These are phyloP conservation scores for Sabuloglossum arenarium DNA, from an alignment of 495 filamentous ascomycete genomes.

Conservation along the genomic window DNA sequence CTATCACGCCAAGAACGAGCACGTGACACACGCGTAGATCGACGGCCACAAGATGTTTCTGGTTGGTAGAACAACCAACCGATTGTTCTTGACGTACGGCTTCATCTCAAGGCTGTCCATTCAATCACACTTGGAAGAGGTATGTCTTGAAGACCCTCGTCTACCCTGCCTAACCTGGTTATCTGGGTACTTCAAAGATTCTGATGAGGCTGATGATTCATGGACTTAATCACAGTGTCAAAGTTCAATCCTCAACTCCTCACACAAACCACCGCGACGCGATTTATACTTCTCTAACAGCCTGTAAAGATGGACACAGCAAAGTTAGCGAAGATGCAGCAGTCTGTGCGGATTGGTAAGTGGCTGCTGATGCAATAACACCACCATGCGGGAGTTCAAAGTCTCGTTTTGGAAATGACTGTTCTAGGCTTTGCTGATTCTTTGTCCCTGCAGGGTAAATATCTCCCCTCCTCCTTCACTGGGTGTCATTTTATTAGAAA, in stretches of 20 bases:
- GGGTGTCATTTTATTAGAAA: not conserved
- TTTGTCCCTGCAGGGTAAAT: not conserved
- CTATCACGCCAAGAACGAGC: not conserved
- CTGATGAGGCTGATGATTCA: not conserved
- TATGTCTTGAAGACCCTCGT: not conserved
- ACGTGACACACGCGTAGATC: not conserved
- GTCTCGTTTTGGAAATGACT: too few relatives aligned
- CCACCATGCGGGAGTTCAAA: not conserved
- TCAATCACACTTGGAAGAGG: not conserved
- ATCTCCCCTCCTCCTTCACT: not conserved
- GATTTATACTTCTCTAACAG: not conserved
- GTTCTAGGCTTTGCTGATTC: not conserved
- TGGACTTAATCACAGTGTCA: not conserved
- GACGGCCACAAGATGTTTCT: not conserved
- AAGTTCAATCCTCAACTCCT: not conserved
- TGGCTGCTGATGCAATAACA: slow-evolving; percentile 10
- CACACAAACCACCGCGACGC: too few relatives aligned
- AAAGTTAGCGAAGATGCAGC: slow-evolving; percentile 60
- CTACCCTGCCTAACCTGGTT: not conserved
- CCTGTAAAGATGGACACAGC: slow-evolving; percentile 41
- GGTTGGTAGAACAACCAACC: not conserved
- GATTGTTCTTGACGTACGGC: not conserved
- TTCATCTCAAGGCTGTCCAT: not conserved
- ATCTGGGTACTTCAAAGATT: not conserved
- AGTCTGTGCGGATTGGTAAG: slow-evolving; percentile 59